Percentiles rank a stretch among this genome's conserved stretches.
Evolutionary conservation across 805 yeast species (phyloP).

Genomic region (Metschnikowia amazonensis): DNA sequence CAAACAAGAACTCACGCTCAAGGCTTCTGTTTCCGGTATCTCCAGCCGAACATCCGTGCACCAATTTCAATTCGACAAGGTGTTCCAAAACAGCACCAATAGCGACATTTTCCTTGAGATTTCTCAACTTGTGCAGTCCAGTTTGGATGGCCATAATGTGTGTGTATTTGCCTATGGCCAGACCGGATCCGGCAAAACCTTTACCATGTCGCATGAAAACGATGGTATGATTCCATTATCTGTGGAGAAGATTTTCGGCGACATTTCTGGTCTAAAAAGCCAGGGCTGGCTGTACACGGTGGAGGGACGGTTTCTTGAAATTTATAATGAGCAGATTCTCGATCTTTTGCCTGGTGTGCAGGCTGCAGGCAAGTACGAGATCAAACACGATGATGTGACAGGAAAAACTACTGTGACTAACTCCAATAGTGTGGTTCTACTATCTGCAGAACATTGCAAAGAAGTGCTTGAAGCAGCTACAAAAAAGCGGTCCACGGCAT

Average conservation of each 20-base stretch:
- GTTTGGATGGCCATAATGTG: constrained; percentile 76
- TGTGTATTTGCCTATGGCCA: constrained; percentile 97
- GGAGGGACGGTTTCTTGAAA: constrained; percentile 78
- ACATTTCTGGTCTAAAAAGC: constrained; percentile 43
- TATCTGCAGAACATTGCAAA: constrained; percentile 46
- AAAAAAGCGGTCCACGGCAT: constrained; percentile 67
- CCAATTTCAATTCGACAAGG: constrained; percentile 70
- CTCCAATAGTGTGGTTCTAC: constrained; percentile 47
- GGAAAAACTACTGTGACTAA: constrained; percentile 61
- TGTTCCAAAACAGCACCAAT: constrained; percentile 60
- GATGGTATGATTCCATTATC: constrained; percentile 86
- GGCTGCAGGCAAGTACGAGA: constrained; percentile 49
- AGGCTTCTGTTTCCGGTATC: not conserved
- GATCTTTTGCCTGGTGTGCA: constrained; percentile 51
- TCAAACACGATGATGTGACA: constrained; percentile 59
- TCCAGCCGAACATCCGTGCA: constrained; percentile 1
- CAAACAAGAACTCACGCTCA: constrained; percentile 31
- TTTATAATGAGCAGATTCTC: constrained; percentile 76
- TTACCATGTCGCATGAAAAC: constrained; percentile 68
- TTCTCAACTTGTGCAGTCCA: constrained; percentile 71
- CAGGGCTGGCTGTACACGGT: constrained; percentile 63
- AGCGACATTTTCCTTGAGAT: constrained; percentile 74
- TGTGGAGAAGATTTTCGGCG: constrained; percentile 62
- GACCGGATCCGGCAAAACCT: constrained; percentile 89
- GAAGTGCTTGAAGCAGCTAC: constrained; percentile 51